Conservation (phyloP, 2,329 filamentous ascomycete genomes). For the Rhytidhysteron rufulum region DNA sequence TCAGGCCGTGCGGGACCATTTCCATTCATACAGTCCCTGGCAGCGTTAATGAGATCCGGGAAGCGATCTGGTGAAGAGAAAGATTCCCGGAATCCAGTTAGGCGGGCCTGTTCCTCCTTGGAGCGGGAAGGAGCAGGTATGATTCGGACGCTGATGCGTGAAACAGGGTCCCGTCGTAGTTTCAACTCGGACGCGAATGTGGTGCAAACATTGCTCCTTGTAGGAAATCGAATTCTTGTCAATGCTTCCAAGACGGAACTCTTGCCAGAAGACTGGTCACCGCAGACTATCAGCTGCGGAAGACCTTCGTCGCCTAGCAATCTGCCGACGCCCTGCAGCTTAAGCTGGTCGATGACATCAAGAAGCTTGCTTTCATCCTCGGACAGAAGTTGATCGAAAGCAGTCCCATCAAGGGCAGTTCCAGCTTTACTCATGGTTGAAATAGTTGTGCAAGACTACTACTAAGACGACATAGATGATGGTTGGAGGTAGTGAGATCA, state of each 20-base stretch:
- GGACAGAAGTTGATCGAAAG: constrained; percentile 12
- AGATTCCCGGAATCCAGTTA: constrained; percentile 28
- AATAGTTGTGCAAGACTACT: too few species aligned
- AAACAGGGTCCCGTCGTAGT: constrained; percentile 39
- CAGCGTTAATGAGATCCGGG: constrained; percentile 45
- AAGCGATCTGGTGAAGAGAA: constrained; percentile 37
- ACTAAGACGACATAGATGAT: too few species aligned
- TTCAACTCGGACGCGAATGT: constrained; percentile 58
- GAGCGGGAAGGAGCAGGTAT: constrained; percentile 8
- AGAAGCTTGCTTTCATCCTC: constrained; percentile 40
- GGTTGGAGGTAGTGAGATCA: too few species aligned
- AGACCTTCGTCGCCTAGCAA: constrained; percentile 43
- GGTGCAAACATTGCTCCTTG: constrained; percentile 53
- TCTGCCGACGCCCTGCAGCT: constrained; percentile 40
- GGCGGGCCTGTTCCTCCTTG: constrained; percentile 22
- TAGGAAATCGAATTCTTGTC: constrained; percentile 55
- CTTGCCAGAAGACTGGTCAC: constrained; percentile 59
- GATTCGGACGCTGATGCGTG: constrained; percentile 41
- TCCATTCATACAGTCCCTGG: constrained; percentile 32
- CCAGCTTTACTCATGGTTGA: too few species aligned
- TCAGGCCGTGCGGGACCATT: neutral
- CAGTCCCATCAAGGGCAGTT: too few species aligned
- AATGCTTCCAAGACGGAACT: constrained; percentile 61
- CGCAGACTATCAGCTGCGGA: constrained; percentile 57
- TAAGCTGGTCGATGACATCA: constrained; percentile 51